Conservation (phyloP, 176 grass and related monocot genomes). For the Musa itinerans region DNA sequence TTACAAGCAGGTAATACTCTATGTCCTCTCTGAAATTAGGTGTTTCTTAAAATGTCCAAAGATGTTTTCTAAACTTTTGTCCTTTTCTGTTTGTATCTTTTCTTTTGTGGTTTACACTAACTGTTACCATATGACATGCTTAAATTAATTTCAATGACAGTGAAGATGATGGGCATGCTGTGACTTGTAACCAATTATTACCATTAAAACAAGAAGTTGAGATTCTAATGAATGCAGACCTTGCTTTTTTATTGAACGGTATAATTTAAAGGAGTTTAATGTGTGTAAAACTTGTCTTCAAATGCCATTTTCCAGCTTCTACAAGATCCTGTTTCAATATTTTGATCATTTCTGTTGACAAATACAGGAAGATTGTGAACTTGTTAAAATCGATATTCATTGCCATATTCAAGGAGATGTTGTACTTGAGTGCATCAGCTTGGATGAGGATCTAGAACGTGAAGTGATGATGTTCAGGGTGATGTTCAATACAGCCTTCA, state of each 20-base stretch:
- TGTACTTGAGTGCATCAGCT: conserved; percentile 86
- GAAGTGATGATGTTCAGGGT: conserved; percentile 98
- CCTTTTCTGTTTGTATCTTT: too few relatives aligned
- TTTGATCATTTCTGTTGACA: conserved; percentile 4
- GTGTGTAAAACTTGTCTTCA: too few relatives aligned
- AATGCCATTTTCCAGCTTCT: too few relatives aligned
- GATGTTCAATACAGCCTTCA: conserved; percentile 97
- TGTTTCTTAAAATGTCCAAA: background rate
- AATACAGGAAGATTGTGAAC: conserved; percentile 74
- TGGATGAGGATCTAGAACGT: conserved; percentile 57
- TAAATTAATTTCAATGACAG: too few relatives aligned
- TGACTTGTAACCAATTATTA: too few relatives aligned
- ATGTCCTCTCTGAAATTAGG: conserved; percentile 3
- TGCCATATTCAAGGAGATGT: conserved; percentile 99
- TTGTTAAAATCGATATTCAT: conserved; percentile 94
- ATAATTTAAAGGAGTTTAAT: background rate
- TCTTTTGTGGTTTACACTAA: too few relatives aligned
- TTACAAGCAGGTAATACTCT: conserved; percentile 67
- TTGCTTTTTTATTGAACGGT: background rate
- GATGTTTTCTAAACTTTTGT: too few relatives aligned
- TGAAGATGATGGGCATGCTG: too few relatives aligned
- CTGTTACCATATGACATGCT: background rate
- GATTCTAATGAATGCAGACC: too few relatives aligned
- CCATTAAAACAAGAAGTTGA: too few relatives aligned
- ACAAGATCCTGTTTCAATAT: too few relatives aligned